These are phyloP conservation scores for Chaetomium tenue DNA, from an alignment of 495 filamentous ascomycete genomes.

Conservation along the genomic window DNA sequence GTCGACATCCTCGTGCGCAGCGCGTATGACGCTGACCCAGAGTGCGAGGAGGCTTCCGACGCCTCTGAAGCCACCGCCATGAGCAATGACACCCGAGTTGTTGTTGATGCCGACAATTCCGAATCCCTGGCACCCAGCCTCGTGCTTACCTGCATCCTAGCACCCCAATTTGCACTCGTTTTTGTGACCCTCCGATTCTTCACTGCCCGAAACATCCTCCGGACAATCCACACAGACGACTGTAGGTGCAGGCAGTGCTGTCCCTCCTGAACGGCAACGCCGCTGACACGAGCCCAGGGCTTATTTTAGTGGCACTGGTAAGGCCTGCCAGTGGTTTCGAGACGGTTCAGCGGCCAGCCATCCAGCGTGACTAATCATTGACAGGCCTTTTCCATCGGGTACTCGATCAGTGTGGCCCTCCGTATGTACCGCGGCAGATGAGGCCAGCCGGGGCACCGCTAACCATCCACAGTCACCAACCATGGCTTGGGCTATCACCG, in stretches of 20 bases:
- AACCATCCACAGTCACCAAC: neutral
- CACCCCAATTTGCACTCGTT: slow-evolving; percentile 24
- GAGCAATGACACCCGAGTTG: neutral
- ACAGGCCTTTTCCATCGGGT: neutral
- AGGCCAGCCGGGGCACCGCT: neutral
- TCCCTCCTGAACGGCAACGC: neutral
- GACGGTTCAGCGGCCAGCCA: neutral
- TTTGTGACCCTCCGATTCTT: slow-evolving; percentile 31
- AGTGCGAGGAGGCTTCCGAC: neutral
- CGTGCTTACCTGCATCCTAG: slow-evolving; percentile 20
- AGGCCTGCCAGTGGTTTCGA: neutral
- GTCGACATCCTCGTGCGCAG: neutral
- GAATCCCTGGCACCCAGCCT: slow-evolving; percentile 10
- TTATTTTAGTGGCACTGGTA: slow-evolving; percentile 8
- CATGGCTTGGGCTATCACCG: neutral
- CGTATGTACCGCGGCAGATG: neutral
- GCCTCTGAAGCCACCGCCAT: neutral
- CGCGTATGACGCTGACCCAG: neutral
- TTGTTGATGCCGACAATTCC: neutral
- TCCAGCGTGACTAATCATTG: neutral
- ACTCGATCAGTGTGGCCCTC: neutral
- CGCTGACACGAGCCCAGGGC: slow-evolving; percentile 6
- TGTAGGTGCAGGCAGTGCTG: slow-evolving; percentile 20
- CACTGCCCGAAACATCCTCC: slow-evolving; percentile 26
- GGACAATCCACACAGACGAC: slow-evolving; percentile 24